Evolutionary conservation across 495 filamentous ascomycete genomes (phyloP), one percentile per base, ranked within the genome.

Genomic region (Lasiosphaeris hirsuta): DNA sequence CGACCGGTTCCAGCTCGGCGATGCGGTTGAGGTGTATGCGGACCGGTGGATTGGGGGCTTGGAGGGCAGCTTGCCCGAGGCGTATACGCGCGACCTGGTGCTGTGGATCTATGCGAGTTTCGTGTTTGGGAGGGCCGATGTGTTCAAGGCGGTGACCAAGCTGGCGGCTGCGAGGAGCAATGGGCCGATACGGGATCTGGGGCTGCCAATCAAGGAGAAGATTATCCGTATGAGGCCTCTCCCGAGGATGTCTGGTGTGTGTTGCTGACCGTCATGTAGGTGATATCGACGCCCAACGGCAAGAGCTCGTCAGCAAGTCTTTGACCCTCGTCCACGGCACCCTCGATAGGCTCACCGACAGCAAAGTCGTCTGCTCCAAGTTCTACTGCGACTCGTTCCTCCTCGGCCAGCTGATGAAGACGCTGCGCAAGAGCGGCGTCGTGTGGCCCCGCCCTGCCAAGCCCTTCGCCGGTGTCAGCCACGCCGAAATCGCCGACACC

Each of bases 1-100:
- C 14, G 79, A 84, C 59, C 76, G 75, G 46, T 81, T 84, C 52
- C 61, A 74, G 37, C 76, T 79, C 54, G 64, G 65, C 11, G 78
- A 80, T 13, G 71, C 64, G 1, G 54, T 82, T 1, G 60, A 68
- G 48, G 42, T 78, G 2, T 76, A 74, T 43, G 67, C 68, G 14
- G 72, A 78, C 7, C 65, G 67, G 7, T 86, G 82, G 80, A 72
- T 71, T 39, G 23, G 52, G 14, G 30, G 50, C n/a, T 59, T 68
- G 4, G 55, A 57, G 41, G 44, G 37, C n/a, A 23, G 17, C 4
- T 8, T 60, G 14, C 53, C 57, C 2, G 46, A 49, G n/a, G 39
- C 44, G 17, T 54, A 59, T 49, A 44, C 43, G 53, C 40, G 56
- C 11, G 63, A 64, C 13, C 45, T 66, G 43, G 47, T 63, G 11